Base-by-base conservation (phyloP, 768 basidiomycete species). In the Lactifluus piperatus region DNA sequence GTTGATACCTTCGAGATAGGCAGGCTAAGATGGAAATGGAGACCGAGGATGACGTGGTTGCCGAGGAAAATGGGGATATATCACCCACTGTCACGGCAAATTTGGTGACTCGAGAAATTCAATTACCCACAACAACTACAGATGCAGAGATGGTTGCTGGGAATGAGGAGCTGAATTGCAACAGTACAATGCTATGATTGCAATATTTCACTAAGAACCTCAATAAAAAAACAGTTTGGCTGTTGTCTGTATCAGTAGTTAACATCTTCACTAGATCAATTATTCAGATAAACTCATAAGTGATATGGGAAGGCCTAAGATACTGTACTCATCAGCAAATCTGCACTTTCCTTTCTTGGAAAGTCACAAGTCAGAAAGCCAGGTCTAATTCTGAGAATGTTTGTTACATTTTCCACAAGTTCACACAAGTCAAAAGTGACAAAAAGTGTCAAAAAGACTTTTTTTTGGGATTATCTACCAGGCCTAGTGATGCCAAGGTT, bases 1-100 rank as follows among this genome's bases (percentile, higher is more conserved):
- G 9, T 37, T 51, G 10, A 50, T 18, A 8, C 27, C 4, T 22
- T 41, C 14, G 32, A 61, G 20, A 7, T 36, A 60, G 61, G 20
- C 58, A 50, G 18, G 58, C 58, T 11, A 60, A 53, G 51, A 54
- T 62, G 60, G 60, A 61, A 44, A 61, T 61, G 60, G 60, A 61
- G 37, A 61, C 60, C 4, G 60, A 56, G 22, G 60, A 56, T 16
- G 60, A 61, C 39, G 59, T 41, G 18, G 39, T 22, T 26, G 32
- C 51, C 20, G 56, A 61, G n/a, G 47, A 51, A 22, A 45, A 13
- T 43, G 46, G 16, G 18, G 45, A 58, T 29, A 24, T 22, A 5
- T 24, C 44, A 13, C 47, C 57, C 22, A 26, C 16, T 27, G 22
- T 18, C 13, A 16, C 14, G 11, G 43, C 34, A 18, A n/a, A 10